Base-by-base conservation (phyloP, 2,329 filamentous ascomycete genomes). In the Fusarium falciforme region DNA sequence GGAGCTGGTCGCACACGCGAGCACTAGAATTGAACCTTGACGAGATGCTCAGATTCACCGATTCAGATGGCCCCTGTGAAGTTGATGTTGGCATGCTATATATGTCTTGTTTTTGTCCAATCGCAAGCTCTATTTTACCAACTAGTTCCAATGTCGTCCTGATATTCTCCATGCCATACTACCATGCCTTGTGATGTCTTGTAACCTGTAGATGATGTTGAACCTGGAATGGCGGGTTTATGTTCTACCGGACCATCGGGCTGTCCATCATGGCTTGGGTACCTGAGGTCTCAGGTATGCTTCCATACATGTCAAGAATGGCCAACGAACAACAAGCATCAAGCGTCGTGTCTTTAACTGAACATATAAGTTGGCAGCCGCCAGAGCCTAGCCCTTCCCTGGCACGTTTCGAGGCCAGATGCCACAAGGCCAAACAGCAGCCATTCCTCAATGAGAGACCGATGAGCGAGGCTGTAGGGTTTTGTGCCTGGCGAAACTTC, bases 21-120 rank as follows among this genome's bases (percentile, higher is more conserved):
- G 79, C 79, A 79, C 74, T 80, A 78, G 77, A 83, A 83, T 82
- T 79, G 74, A 78, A 79, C 76, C 77, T 78, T 78, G 61, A 70
- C 75, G 78, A 78, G 77, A 80, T 80, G 76, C 70, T 77, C 70
- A 78, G 74, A 75, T 62, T 54, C 61, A 71, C 63, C 25, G 57
- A 55, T 58, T 31, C 40, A 36, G 52, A n/a, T 40, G 35, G 4
- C 16, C 61, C 12, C 20, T 60, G 54, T 71, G 66, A 62, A 40
- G 33, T 54, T 17, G 47, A 47, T 17, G 12, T 44, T 20, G 12
- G 20, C 6, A 22, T 22, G 38, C 5, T 12, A 42, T 20, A 7
- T 11, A 20, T 42, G 38, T 14, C 11, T 42, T 44, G 4, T 14
- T 2, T 6, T 22, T 22, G n/a, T 12, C 5, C 40, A 42, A 20